Percentiles rank a stretch among this genome's conserved stretches.
phyloP scores from a whole-genome alignment of 169 alveolate genomes.

The Eimeria necatrix region DNA sequence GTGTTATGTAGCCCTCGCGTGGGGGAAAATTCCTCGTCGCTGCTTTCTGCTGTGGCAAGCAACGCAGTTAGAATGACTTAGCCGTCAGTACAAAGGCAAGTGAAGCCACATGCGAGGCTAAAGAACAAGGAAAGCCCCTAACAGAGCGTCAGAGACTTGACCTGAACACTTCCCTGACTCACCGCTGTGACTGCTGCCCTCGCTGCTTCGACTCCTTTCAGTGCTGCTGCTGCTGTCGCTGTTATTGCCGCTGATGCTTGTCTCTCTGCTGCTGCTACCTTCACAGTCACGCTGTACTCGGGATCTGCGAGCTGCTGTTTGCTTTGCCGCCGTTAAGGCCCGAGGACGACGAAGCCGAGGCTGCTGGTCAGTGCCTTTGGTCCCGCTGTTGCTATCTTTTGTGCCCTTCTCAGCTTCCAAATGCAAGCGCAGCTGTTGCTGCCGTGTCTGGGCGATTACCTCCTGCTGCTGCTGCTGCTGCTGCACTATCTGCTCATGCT shows the following conservation, averaged over 20 bases:
- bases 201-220: neutral
- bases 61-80: neutral
- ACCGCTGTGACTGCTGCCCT: conserved; percentile 5
- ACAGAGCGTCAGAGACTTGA: neutral
- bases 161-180: neutral
- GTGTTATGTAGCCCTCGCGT: neutral
- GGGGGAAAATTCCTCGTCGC: conserved; percentile 75
- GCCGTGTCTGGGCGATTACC: conserved; percentile 12
- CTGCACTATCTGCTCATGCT: conserved; percentile 32
- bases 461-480: conserved; percentile 71
- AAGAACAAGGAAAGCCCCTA: neutral
- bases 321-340: neutral
- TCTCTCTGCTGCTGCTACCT: neutral
- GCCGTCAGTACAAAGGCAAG: neutral
- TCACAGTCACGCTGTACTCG: neutral
- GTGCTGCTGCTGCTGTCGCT: conserved; percentile 1
- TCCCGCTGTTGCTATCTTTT: neutral
- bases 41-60: neutral
- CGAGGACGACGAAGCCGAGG: conserved; percentile 2
- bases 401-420: conserved; percentile 14
- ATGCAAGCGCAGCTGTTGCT: conserved; percentile 40
- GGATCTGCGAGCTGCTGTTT: conserved; percentile 21
- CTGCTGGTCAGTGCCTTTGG: conserved; percentile 18
- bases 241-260: neutral
- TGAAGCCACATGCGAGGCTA: neutral